A percentile compares a stretch with the other conserved stretches of the same genome.
phyloP scores from a whole-genome alignment of 176 grass and related monocot species.

The Luzula sylvatica region DNA sequence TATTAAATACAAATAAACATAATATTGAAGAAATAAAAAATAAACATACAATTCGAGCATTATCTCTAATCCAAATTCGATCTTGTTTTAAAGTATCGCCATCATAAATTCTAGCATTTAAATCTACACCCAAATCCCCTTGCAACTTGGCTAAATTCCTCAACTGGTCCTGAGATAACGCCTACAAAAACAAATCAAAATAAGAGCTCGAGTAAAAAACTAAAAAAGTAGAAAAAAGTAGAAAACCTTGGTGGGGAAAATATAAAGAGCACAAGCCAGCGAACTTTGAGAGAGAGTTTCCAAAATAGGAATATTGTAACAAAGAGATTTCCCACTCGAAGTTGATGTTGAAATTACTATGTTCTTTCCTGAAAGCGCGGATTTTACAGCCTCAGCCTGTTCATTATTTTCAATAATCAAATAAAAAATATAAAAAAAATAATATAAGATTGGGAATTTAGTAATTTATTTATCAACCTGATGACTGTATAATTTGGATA shows the following conservation, averaged over 20 bases:
- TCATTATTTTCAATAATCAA: slow-evolving; percentile 16
- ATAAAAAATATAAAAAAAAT: slow-evolving; percentile 1
- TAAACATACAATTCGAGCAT: slow-evolving; percentile 58
- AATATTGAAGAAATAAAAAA: background rate
- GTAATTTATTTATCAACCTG: slow-evolving; percentile 34
- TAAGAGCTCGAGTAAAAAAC: background rate
- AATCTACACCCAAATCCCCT: slow-evolving; percentile 38
- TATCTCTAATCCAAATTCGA: slow-evolving; percentile 65
- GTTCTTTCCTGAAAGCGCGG: slow-evolving; percentile 62
- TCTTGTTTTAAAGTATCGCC: slow-evolving; percentile 80
- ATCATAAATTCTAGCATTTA: slow-evolving; percentile 77
- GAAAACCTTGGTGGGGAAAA: slow-evolving; percentile 93
- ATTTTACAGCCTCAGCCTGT: slow-evolving; percentile 66
- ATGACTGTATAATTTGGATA: slow-evolving; percentile 79
- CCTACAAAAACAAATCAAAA: slow-evolving; percentile 30
- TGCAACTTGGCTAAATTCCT: slow-evolving; percentile 66
- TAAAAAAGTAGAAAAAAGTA: slow-evolving; percentile 26
- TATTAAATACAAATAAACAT: slow-evolving; percentile 4
- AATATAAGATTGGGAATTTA: no score
- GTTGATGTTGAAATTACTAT: slow-evolving; percentile 78
- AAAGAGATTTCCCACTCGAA: slow-evolving; percentile 94
- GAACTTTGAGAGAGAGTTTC: slow-evolving; percentile 56
- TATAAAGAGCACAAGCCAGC: slow-evolving; percentile 77
- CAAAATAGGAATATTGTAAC: slow-evolving; percentile 88
- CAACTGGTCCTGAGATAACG: slow-evolving; percentile 94